phyloP scores from a whole-genome alignment of 163 green algal species.

The Scenedesmus sp. region DNA sequence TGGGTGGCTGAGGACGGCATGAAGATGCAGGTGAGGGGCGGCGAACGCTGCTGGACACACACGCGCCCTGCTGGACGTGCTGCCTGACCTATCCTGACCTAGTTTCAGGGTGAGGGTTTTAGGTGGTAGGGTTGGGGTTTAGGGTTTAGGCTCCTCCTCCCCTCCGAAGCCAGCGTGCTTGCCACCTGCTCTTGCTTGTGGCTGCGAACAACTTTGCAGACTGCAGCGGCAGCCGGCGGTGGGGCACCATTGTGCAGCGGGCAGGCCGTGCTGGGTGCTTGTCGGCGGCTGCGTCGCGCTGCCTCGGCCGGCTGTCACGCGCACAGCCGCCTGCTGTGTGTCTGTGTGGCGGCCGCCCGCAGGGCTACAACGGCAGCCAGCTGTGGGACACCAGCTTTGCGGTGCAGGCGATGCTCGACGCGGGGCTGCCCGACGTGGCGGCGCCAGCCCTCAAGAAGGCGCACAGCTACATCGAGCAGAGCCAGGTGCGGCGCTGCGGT shows the following conservation, averaged over 20 bases:
- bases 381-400: constrained; percentile 98
- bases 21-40: constrained; percentile 96
- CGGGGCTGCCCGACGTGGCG: constrained; percentile 76
- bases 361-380: constrained; percentile 99
- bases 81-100: no score
- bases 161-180: no score
- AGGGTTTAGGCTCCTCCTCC: no score
- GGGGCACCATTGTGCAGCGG: background rate
- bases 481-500: constrained; percentile 72
- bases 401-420: constrained; percentile 88
- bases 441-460: constrained; percentile 75
- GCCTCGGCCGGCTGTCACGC: background rate
- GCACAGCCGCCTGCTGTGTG: no score
- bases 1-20: constrained; percentile 99
- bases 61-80: no score
- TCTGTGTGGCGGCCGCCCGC: background rate
- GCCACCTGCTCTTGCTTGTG: no score
- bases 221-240: background rate
- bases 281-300: no score
- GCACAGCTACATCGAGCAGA: constrained; percentile 88
- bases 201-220: no score
- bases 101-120: no score
- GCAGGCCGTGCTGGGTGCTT: background rate
- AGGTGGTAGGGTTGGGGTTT: no score
- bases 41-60: no score